phyloP scores from a whole-genome alignment of 495 filamentous ascomycete species.

The Neurospora sp. region DNA sequence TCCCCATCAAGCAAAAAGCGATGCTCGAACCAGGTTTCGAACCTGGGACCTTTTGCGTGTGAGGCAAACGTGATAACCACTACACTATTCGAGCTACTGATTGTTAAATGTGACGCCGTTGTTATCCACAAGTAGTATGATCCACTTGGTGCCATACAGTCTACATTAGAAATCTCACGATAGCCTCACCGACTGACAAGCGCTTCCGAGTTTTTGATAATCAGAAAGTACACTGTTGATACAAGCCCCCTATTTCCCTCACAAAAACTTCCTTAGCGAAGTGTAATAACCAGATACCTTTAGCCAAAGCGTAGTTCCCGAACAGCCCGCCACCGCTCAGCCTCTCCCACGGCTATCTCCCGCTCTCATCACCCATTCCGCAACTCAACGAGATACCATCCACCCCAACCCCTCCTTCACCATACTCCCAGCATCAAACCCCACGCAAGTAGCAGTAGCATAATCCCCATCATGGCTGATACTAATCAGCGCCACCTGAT shows the following conservation, averaged over 20 bases:
- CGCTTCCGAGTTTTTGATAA: not conserved
- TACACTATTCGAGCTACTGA: not conserved
- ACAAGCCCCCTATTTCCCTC: no score
- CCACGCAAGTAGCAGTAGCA: slow-evolving; percentile 23
- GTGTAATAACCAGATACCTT: no score
- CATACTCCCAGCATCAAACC: slow-evolving; percentile 4
- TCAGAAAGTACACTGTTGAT: no score
- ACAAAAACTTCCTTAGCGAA: no score
- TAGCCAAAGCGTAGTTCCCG: no score
- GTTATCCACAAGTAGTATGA: not conserved
- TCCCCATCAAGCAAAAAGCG: not conserved
- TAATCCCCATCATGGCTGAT: slow-evolving; percentile 31
- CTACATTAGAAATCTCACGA: not conserved
- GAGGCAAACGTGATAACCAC: not conserved
- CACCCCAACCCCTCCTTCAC: not conserved
- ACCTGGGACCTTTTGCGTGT: not conserved
- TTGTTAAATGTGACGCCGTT: not conserved
- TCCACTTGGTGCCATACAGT: not conserved
- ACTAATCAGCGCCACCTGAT: slow-evolving; percentile 20
- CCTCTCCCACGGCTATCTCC: not conserved
- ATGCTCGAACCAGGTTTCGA: not conserved
- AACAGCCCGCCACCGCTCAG: no score
- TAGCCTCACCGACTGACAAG: not conserved
- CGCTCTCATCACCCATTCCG: not conserved
- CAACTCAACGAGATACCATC: not conserved